Evolutionary conservation across 1,139 yeast species (phyloP), one percentile per base, ranked within the genome.

Genomic region (Pichia sp.): DNA sequence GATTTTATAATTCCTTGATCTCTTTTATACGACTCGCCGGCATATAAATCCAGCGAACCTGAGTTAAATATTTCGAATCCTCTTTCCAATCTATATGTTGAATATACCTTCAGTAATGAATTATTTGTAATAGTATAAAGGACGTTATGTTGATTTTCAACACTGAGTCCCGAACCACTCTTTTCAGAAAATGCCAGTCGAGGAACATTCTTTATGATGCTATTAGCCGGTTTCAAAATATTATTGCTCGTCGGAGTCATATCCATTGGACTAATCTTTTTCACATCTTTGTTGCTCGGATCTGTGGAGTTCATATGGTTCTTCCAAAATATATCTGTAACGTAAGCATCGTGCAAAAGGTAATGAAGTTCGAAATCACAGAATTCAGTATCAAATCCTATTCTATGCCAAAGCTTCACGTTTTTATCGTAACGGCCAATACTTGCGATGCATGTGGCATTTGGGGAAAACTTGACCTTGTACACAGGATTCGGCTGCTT

Each of bases 391-490:
- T 88, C 93, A 63, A 84, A 87, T 12, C 86, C 80, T 4, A 84
- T 74, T 48, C 97, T 74, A 51, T 84, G 77, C 96, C 97, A 92
- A 4, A 91, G 76, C 65, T 88, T 89, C 38, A 88, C 83, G 12
- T 85, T 72, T 50, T 78, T 74, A 66, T 89, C 96, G 64, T 78
- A 80, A 48, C 72, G 72, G 0, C 85, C 84, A 49, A 81, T 76
- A 51, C 86, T 78, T 4, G 92, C 85, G 30, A 92, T 81, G 50
- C 84, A 74, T 56, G 79, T 80, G 0, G 90, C 81, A 60, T 85
- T 85, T 29, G 80, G 82, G 0, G 95, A 82, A 48, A 85, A 79
- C 41, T 74, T 72, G 6, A 84, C 78, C 50, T 72, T 66, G 53
- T 77, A 76, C 0, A 84, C 81, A 0, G 89, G 84, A 44, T 75